Conservation (phyloP, 352 stramenopile genomes). For the Phytophthora constricta region DNA sequence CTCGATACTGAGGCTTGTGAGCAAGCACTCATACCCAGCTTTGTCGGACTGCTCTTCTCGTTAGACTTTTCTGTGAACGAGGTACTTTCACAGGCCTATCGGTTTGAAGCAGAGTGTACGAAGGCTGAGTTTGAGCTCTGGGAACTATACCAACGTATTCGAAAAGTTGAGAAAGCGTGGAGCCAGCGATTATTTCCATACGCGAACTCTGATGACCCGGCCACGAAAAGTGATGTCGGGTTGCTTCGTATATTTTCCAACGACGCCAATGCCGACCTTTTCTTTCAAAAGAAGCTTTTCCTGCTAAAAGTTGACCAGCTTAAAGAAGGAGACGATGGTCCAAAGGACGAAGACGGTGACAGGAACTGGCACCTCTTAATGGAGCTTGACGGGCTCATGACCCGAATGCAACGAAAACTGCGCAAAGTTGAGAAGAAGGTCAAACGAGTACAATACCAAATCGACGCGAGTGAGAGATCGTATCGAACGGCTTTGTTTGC, state of each 20-base stretch:
- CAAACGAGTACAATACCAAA: conserved; percentile 34
- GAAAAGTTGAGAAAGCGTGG: conserved; percentile 32
- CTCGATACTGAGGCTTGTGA: conserved; percentile 59
- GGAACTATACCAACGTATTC: conserved; percentile 38
- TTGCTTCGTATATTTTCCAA: conserved; percentile 54
- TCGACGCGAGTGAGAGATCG: conserved; percentile 31
- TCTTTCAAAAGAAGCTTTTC: conserved; percentile 58
- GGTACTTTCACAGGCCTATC: conserved; percentile 41
- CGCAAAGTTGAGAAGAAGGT: conserved; percentile 66
- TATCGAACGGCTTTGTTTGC: conserved; percentile 43
- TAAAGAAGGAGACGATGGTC: not conserved
- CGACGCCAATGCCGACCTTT: conserved; percentile 49
- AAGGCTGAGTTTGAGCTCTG: conserved; percentile 45
- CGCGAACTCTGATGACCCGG: not conserved
- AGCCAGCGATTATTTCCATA: not conserved
- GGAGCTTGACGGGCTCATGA: conserved; percentile 20
- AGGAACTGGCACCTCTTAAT: conserved; percentile 5
- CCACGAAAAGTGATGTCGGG: conserved; percentile 9
- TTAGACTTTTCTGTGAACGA: conserved; percentile 47
- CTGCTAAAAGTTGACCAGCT: conserved; percentile 39
- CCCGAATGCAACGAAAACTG: conserved; percentile 50
- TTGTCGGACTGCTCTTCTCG: conserved; percentile 66
- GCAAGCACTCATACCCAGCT: conserved; percentile 53
- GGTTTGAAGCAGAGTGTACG: conserved; percentile 49
- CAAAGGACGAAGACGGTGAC: not conserved